Evolutionary conservation across 2,329 filamentous ascomycete species (phyloP).

Genomic region (Diaporthe caulivora): DNA sequence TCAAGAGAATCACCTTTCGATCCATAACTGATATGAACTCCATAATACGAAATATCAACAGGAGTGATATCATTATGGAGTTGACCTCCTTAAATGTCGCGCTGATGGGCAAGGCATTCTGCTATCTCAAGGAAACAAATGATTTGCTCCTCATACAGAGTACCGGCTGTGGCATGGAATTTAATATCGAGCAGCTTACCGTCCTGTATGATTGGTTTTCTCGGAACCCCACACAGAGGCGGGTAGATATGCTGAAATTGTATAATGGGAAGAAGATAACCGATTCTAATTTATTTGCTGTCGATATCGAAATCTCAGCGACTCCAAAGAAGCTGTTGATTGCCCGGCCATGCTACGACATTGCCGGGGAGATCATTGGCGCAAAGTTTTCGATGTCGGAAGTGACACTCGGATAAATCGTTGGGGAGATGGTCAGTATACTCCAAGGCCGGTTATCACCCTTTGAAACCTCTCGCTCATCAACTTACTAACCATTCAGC

Average conservation of each 20-base stretch:
- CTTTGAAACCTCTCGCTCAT: background rate
- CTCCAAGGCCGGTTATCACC: background rate
- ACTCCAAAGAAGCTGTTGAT: conserved; percentile 1
- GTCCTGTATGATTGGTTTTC: background rate
- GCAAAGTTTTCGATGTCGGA: conserved; percentile 7
- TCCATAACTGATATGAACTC: background rate
- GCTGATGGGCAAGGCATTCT: conserved; percentile 22
- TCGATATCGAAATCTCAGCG: background rate
- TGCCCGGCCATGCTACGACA: conserved; percentile 2
- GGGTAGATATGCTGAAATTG: background rate
- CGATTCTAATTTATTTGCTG: background rate
- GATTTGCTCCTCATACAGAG: fast-evolving
- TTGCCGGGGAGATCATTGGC: background rate
- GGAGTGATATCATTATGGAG: background rate
- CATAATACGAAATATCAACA: background rate
- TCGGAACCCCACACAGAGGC: background rate
- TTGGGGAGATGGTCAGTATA: background rate
- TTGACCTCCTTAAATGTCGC: background rate
- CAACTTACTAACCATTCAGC: background rate
- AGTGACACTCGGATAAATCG: background rate
- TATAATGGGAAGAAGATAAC: background rate
- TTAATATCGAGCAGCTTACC: background rate
- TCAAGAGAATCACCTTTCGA: background rate
- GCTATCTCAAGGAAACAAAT: conserved; percentile 11
- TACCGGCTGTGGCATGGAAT: background rate